Percentiles rank a stretch among this genome's conserved stretches.
phyloP scores from a whole-genome alignment of 2,329 filamentous ascomycete genomes.

The Aspergillus proliferans region DNA sequence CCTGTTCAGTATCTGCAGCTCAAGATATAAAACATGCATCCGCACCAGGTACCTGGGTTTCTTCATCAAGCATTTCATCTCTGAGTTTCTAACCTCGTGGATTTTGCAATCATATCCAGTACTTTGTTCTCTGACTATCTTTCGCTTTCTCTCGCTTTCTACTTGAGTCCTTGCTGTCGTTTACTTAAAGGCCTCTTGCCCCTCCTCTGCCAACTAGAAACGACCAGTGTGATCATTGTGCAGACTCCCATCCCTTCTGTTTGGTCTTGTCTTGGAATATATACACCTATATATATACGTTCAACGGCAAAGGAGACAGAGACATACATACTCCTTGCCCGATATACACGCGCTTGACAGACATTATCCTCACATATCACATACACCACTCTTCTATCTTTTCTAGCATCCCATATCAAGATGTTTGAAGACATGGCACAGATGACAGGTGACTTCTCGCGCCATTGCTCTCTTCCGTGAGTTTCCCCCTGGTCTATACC shows the following conservation, averaged over 20 bases:
- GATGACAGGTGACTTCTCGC: slow-evolving; percentile 22
- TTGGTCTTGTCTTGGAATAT: slow-evolving; percentile 1
- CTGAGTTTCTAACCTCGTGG: slow-evolving; percentile 18
- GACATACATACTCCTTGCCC: slow-evolving; percentile 1
- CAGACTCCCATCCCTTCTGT: neutral
- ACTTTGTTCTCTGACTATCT: neutral
- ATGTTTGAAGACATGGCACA: slow-evolving; percentile 28
- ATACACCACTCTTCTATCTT: neutral
- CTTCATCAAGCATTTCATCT: neutral
- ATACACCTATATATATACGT: slow-evolving; percentile 10
- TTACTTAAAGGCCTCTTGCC: no score
- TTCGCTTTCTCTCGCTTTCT: neutral
- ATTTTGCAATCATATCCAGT: slow-evolving; percentile 12
- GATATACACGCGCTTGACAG: neutral
- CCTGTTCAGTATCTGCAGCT: slow-evolving; percentile 16
- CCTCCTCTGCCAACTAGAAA: no score
- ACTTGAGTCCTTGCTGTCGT: neutral
- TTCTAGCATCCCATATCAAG: slow-evolving; percentile 5
- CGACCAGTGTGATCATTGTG: neutral
- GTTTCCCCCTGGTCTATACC: slow-evolving; percentile 7
- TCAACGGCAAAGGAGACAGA: neutral
- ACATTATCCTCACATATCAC: neutral
- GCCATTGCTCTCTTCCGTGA: slow-evolving; percentile 33
- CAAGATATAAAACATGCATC: slow-evolving; percentile 32
- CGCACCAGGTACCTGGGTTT: slow-evolving; percentile 12